Percentiles rank a stretch among this genome's conserved stretches.
These are phyloP conservation scores for Vachellia pachyceras DNA, from an alignment of 306 rosid species.

Conservation along the genomic window DNA sequence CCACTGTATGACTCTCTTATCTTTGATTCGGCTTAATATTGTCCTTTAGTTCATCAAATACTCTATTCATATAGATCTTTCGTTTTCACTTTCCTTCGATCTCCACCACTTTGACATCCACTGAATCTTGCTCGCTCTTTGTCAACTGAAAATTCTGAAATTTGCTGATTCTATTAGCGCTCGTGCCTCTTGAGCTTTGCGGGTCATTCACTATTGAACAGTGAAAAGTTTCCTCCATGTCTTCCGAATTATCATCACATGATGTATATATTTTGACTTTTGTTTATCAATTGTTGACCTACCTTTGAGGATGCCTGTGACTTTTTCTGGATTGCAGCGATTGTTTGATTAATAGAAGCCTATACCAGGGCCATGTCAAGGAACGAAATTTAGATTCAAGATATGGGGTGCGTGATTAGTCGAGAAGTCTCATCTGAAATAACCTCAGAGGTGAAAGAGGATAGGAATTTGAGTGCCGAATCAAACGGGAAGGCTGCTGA, in stretches of 20 bases:
- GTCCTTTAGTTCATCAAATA: not conserved
- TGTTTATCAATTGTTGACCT: conserved; percentile 20
- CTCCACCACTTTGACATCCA: conserved; percentile 25
- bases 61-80: not conserved
- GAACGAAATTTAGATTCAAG: conserved; percentile 66
- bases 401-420: conserved; percentile 86
- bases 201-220: conserved; percentile 2
- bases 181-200: not conserved
- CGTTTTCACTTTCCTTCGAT: conserved; percentile 27
- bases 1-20: conserved; percentile 42
- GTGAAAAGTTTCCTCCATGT: not conserved
- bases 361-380: conserved; percentile 46
- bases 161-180: not conserved
- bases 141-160: not conserved
- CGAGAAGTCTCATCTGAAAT: conserved; percentile 66
- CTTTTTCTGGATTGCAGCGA: conserved; percentile 32
- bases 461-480: conserved; percentile 55
- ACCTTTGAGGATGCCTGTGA: conserved; percentile 3
- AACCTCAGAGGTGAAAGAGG: conserved; percentile 57
- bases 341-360: conserved; percentile 39
- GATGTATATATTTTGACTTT: conserved; percentile 1
- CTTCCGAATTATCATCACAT: conserved; percentile 3
- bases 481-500: conserved; percentile 59
- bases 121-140: conserved; percentile 23
- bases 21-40: conserved; percentile 9